Evolutionary conservation across 2,329 filamentous ascomycete genomes (phyloP).

Genomic region (Aureobasidium sp.): DNA sequence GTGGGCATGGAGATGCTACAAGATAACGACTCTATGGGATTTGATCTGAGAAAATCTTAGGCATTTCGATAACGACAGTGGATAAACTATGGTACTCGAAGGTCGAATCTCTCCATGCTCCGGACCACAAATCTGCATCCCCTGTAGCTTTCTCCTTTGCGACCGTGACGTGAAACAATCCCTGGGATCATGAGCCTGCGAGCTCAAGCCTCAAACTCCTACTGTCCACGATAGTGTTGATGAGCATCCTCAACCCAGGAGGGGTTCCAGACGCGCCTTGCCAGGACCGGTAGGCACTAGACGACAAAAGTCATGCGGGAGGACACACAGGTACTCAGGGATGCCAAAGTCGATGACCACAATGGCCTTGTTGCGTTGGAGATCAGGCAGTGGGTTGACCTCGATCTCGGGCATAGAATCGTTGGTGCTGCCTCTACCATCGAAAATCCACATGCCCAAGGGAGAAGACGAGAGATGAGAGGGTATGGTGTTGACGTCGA

Average conservation of each 20-base stretch:
- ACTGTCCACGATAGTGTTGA: background rate
- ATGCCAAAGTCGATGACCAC: slow-evolving; percentile 1
- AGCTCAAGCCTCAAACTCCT: too few relatives aligned
- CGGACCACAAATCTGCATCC: too few relatives aligned
- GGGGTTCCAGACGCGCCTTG: background rate
- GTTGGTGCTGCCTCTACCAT: background rate
- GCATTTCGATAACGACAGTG: too few relatives aligned
- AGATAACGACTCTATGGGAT: too few relatives aligned
- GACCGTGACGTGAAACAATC: too few relatives aligned
- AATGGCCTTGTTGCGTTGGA: background rate
- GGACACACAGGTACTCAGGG: background rate
- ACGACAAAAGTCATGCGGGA: background rate
- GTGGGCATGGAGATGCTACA: too few relatives aligned
- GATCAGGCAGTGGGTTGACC: background rate
- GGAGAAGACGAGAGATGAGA: background rate
- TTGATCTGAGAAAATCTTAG: too few relatives aligned
- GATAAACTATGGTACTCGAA: too few relatives aligned
- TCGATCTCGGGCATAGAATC: background rate
- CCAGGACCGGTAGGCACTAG: background rate
- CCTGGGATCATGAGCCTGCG: too few relatives aligned
- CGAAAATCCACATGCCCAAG: background rate
- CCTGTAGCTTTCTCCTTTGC: too few relatives aligned
- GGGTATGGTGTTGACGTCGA: background rate
- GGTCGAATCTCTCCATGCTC: too few relatives aligned
- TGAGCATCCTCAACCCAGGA: background rate